Evolutionary conservation across 2,329 filamentous ascomycete genomes (phyloP), one percentile per base, ranked within the genome.

Genomic region (Hypoxylon sp.): DNA sequence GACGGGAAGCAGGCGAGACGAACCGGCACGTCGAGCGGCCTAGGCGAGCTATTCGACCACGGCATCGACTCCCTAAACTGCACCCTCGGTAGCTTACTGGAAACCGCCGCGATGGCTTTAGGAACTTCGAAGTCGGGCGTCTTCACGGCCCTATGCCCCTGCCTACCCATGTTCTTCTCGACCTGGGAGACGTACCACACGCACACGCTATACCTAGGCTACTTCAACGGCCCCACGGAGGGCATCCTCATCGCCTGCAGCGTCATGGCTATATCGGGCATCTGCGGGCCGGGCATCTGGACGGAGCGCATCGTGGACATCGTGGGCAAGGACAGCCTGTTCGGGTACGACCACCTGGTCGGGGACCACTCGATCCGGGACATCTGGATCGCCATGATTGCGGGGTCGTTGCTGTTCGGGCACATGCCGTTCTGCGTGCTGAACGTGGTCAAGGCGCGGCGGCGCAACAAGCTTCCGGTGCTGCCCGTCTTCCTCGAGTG

Each of bases 161-260:
- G 93, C 71, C 82, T 99, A 46, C 92, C 95, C 63, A 99, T 99
- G 95, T 99, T 97, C 84, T 97, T 99, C 81, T 97, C 94, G 2
- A 99, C 95, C 1, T 99, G 95, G 95, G 95, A 99, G 80, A 99
- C 95, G 0, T 99, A 97, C 78, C 95, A 99, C 79, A 97, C 95
- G 4, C 95, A 99, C 78, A 98, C 95, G 0, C 83, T 99, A 5
- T 99, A 97, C 78, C 88, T 99, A 11, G 95, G 95, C 57, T 93
- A 94, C 76, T 91, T 99, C 86, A 99, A 99, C 77, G 95, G 95
- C 0, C 95, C 95, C 1, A 99, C 95, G 32, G 95, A 99, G 81
- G 95, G 95, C 19, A 83, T 99, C 32, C 89, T 98, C 54, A 89
- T 99, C 67, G 95, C 94, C 24, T 94, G 92, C 74, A 79, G 82